These are phyloP conservation scores for Nadsonia fulvescens DNA, from an alignment of 805 yeast species.

Conservation along the genomic window DNA sequence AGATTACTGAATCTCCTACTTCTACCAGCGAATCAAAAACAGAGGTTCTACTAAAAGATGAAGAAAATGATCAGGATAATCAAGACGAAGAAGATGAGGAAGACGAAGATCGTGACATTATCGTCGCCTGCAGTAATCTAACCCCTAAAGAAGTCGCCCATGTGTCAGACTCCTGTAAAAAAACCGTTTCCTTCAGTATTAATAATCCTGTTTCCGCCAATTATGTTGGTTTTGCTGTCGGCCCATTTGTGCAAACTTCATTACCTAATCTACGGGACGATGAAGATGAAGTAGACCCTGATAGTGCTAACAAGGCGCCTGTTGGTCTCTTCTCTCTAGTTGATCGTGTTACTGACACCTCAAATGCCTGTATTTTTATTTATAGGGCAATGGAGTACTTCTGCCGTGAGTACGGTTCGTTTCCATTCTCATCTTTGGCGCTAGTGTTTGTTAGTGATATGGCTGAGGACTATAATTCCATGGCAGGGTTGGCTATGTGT, in stretches of 20 bases:
- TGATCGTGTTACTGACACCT: constrained; percentile 33
- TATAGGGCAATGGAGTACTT: constrained; percentile 68
- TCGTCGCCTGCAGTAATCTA: constrained; percentile 10
- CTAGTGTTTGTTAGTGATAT: constrained; percentile 53
- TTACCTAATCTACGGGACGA: constrained; percentile 26
- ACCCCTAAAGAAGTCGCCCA: constrained; percentile 58
- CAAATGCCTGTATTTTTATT: constrained; percentile 60
- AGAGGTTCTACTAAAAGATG: constrained; percentile 7
- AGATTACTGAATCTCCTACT: no score
- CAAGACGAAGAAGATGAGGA: constrained; percentile 17
- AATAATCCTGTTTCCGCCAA: constrained; percentile 83
- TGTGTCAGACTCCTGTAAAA: constrained; percentile 55
- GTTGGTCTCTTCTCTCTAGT: constrained; percentile 40
- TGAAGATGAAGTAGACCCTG: constrained; percentile 20
- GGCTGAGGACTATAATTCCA: constrained; percentile 36
- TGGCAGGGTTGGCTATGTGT: constrained; percentile 55
- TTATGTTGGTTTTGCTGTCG: constrained; percentile 88
- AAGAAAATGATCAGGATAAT: constrained; percentile 6
- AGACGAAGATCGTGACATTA: constrained; percentile 7
- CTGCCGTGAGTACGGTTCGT: constrained; percentile 80
- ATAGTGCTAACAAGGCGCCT: constrained; percentile 16
- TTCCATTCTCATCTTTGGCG: constrained; percentile 71
- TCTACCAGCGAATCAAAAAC: background rate
- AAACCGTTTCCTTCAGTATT: constrained; percentile 51
- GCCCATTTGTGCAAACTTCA: constrained; percentile 57